Evolutionary conservation across 2,329 filamentous ascomycete species (phyloP), one percentile per base, ranked within the genome.

Genomic region (Chrysoporthe deuterocubensis): DNA sequence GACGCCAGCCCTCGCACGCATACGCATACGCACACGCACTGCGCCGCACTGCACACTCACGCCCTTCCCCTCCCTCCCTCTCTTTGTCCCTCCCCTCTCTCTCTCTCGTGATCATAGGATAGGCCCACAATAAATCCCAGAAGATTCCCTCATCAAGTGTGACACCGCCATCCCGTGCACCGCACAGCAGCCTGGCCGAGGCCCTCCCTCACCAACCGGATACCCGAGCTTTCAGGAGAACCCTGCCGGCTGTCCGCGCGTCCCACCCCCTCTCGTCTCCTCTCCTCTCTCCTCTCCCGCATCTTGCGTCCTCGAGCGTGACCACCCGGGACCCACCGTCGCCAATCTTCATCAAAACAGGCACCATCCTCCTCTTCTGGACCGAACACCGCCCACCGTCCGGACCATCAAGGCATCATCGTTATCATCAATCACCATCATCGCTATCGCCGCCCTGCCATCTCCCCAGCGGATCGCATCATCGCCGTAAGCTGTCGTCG

Each of bases 201-300:
- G 16, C 48, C 48, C 48, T 46, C 59, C 48, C 26, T 26, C 26
- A 26, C 26, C 42, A 43, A 61, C 43, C 26, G 42, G 2, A 43
- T 18, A 21, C 14, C 43, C 52, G 44, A 48, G 1, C 44, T 56
- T 21, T 67, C 65, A 67, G 65, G 65, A 63, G 65, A 67, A 64
- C 65, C 65, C 50, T 62, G 61, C 54, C 40, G 32, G 18, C 40
- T 61, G 62, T 40, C 63, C 62, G 44, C 62, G 59, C 66, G 50
- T 65, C 65, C 65, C 56, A 42, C 60, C 46, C 64, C 64, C 26
- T 26, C 21, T 54, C 52, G 16, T 40, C 54, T 58, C 42, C 37
- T 37, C 26, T 64, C 54, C 26, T 11, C 4, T 18, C 34, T 37
- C 11, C 54, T 42, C 32, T 59, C 54, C n/a, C 7, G 40, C 44